Conservation (phyloP, 495 filamentous ascomycete species). For the Lineolata rhizophorae region DNA sequence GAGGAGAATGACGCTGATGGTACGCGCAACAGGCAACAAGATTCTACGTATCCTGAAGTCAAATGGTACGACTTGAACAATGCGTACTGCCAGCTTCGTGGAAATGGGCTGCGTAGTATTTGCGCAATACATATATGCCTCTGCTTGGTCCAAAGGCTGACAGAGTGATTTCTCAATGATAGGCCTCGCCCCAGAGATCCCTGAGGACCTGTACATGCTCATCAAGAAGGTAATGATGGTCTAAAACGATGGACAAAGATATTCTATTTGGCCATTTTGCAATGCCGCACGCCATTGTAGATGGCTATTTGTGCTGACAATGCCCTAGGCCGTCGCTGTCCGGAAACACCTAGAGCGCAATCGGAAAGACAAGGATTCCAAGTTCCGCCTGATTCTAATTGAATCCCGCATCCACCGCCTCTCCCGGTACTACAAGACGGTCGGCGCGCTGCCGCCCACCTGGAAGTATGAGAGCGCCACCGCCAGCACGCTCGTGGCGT, state of each 20-base stretch:
- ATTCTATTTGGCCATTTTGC: too few relatives aligned
- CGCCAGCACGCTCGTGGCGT: slow-evolving; percentile 34
- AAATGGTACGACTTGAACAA: slow-evolving; percentile 72
- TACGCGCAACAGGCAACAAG: slow-evolving; percentile 59
- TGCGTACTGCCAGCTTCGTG: too few relatives aligned
- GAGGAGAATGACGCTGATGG: slow-evolving; percentile 1
- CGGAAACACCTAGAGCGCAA: slow-evolving; percentile 99
- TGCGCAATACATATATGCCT: slow-evolving; percentile 33
- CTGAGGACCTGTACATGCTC: slow-evolving; percentile 94
- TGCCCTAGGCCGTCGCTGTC: slow-evolving; percentile 69
- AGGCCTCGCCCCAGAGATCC: slow-evolving; percentile 95
- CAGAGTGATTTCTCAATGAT: slow-evolving; percentile 88
- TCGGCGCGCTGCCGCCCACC: slow-evolving; percentile 91
- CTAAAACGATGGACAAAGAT: too few relatives aligned
- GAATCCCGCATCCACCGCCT: slow-evolving; percentile 99
- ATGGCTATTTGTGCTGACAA: not conserved
- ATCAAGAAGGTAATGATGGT: slow-evolving; percentile 99
- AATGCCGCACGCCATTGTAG: too few relatives aligned
- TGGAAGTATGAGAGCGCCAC: slow-evolving; percentile 66
- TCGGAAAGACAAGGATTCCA: slow-evolving; percentile 99
- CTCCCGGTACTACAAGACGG: slow-evolving; percentile 94
- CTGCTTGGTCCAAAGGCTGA: slow-evolving; percentile 82
- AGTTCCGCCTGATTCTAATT: slow-evolving; percentile 99
- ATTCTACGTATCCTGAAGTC: slow-evolving; percentile 96
- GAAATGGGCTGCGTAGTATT: not conserved